Conservation (phyloP, 2,329 filamentous ascomycete genomes). For the Xylaria digitata region DNA sequence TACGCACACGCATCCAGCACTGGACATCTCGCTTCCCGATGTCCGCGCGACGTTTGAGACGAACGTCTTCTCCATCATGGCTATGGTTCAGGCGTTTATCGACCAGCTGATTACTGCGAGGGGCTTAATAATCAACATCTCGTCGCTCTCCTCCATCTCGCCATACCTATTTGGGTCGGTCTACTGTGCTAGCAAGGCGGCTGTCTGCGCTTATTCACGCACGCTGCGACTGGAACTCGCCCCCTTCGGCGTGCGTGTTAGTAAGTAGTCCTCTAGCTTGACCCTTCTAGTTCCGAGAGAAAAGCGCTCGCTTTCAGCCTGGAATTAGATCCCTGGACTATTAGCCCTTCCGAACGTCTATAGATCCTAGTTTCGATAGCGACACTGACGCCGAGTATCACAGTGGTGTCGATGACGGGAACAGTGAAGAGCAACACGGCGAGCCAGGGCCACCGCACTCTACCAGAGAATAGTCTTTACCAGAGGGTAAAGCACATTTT, state of each 20-base stretch:
- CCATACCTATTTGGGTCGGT: slow-evolving; percentile 65
- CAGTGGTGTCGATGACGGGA: slow-evolving; percentile 64
- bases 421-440: slow-evolving; percentile 65
- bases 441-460: slow-evolving; percentile 53
- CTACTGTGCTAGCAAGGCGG: slow-evolving; percentile 68
- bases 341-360: too few species aligned
- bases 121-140: slow-evolving; percentile 67
- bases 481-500: slow-evolving; percentile 59
- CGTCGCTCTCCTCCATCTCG: slow-evolving; percentile 61
- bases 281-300: neutral
- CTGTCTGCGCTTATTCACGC: slow-evolving; percentile 64
- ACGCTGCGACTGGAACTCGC: slow-evolving; percentile 64
- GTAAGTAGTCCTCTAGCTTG: neutral
- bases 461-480: slow-evolving; percentile 62
- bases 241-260: slow-evolving; percentile 67
- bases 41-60: slow-evolving; percentile 66
- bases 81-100: slow-evolving; percentile 63
- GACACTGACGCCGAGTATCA: neutral
- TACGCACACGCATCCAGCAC: slow-evolving; percentile 62
- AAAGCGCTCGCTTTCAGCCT: neutral
- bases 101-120: slow-evolving; percentile 61
- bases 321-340: neutral
- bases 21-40: slow-evolving; percentile 64
- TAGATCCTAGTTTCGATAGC: neutral
- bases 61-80: slow-evolving; percentile 69